Evolutionary conservation across 2,329 filamentous ascomycete species (phyloP).

Genomic region (Sclerotinia borealis): DNA sequence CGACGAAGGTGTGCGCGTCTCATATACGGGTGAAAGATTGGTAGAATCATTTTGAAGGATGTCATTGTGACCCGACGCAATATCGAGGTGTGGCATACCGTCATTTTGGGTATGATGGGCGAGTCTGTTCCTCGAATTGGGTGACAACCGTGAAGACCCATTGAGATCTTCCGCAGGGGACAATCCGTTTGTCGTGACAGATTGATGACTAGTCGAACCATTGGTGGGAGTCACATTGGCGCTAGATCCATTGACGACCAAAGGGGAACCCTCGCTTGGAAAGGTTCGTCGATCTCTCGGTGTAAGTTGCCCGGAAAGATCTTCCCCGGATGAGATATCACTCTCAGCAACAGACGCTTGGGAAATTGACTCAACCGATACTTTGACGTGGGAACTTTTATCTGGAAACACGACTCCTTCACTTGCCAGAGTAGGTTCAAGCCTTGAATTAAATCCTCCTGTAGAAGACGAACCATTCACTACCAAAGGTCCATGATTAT

Average conservation of each 20-base stretch:
- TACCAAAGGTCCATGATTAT: constrained; percentile 27
- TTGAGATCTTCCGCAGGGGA: constrained; percentile 19
- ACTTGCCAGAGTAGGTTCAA: constrained; percentile 17
- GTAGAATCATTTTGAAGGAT: constrained; percentile 26
- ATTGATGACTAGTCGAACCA: constrained; percentile 12
- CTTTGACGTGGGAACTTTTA: constrained; percentile 16
- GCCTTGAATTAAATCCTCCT: background rate
- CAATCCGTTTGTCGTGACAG: constrained; percentile 17
- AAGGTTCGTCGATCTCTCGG: constrained; percentile 23
- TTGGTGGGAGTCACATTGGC: constrained; percentile 9
- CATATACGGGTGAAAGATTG: constrained; percentile 67
- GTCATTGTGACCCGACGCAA: constrained; percentile 25
- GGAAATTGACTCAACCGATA: constrained; percentile 28
- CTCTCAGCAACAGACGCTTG: constrained; percentile 24
- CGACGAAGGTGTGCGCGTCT: constrained; percentile 66
- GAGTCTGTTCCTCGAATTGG: constrained; percentile 24
- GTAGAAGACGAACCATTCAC: constrained; percentile 28
- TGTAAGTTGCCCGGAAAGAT: constrained; percentile 24
- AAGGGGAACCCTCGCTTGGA: constrained; percentile 16
- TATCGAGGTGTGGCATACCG: constrained; percentile 30
- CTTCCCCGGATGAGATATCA: constrained; percentile 23
- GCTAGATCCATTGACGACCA: constrained; percentile 27
- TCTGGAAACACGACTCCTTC: constrained; percentile 27
- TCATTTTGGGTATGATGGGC: constrained; percentile 26
- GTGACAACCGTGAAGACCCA: constrained; percentile 24